Conservation (phyloP, 768 basidiomycete genomes). For the Phylloporus rhodoxanthus region DNA sequence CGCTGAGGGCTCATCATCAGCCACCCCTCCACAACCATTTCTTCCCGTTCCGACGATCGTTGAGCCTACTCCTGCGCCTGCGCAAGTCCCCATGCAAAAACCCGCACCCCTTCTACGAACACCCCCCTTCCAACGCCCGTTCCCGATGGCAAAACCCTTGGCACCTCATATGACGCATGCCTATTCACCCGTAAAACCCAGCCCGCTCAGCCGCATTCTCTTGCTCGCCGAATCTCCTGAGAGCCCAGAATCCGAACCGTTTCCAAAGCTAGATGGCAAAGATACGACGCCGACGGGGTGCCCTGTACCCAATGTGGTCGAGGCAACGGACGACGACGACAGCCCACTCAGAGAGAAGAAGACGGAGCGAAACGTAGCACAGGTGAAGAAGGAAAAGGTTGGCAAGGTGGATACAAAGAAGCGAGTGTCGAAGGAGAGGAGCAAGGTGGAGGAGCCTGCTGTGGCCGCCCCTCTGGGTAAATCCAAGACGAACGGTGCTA, state of each 20-base stretch:
- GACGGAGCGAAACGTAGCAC: slow-evolving; percentile 28
- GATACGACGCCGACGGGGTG: slow-evolving; percentile 27
- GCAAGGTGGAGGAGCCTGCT: slow-evolving; percentile 29
- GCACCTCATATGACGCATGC: slow-evolving; percentile 69
- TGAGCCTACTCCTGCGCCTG: slow-evolving; percentile 13
- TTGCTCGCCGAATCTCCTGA: slow-evolving; percentile 62
- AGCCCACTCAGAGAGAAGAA: slow-evolving; percentile 53
- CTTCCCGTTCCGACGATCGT: slow-evolving; percentile 17
- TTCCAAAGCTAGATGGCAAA: neutral
- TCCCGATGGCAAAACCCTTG: slow-evolving; percentile 68
- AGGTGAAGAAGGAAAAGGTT: slow-evolving; percentile 6
- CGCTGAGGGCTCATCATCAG: neutral
- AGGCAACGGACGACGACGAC: slow-evolving; percentile 38
- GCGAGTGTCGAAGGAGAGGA: slow-evolving; percentile 36
- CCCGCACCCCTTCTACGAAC: slow-evolving; percentile 14
- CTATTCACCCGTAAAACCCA: slow-evolving; percentile 76
- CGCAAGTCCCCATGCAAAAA: slow-evolving; percentile 4
- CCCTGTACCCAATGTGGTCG: slow-evolving; percentile 10
- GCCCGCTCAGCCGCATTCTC: slow-evolving; percentile 73
- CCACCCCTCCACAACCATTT: neutral
- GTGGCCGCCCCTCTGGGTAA: slow-evolving; percentile 17
- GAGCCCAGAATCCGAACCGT: slow-evolving; percentile 24
- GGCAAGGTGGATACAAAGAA: slow-evolving; percentile 20
- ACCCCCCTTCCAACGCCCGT: slow-evolving; percentile 37
- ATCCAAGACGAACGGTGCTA: slow-evolving; percentile 26